These are phyloP conservation scores for Fusarium chuoi DNA, from an alignment of 2,329 filamentous ascomycete genomes.

Conservation along the genomic window DNA sequence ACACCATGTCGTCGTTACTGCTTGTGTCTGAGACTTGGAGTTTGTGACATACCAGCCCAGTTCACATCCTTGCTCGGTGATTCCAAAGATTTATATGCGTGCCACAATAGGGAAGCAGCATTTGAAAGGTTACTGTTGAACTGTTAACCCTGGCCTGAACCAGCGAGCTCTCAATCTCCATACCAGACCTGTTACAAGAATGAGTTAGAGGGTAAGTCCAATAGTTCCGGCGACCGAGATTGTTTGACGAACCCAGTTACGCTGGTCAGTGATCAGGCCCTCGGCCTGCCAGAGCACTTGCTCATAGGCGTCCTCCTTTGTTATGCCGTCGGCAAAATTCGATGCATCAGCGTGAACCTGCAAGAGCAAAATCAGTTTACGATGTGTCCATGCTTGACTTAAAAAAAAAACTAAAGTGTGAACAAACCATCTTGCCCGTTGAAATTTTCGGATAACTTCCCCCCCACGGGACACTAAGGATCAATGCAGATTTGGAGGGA, in stretches of 20 bases:
- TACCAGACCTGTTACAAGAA: slow-evolving; percentile 42
- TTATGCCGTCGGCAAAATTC: slow-evolving; percentile 73
- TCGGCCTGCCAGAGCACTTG: slow-evolving; percentile 78
- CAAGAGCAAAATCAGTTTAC: slow-evolving; percentile 3
- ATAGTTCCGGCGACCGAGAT: not conserved
- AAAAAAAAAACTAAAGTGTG: not conserved
- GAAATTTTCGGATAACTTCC: not conserved
- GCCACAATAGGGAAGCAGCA: slow-evolving; percentile 79
- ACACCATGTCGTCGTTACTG: slow-evolving; percentile 11
- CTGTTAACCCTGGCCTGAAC: slow-evolving; percentile 5
- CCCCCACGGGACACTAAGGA: too few species aligned
- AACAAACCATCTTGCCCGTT: slow-evolving; percentile 29
- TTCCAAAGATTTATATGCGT: slow-evolving; percentile 79
- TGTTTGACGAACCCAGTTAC: slow-evolving; percentile 75
- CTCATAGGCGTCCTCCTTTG: slow-evolving; percentile 77
- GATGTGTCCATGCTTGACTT: not conserved
- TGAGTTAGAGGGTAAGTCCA: slow-evolving; percentile 25
- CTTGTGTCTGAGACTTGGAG: not conserved
- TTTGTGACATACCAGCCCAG: slow-evolving; percentile 70
- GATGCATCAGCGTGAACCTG: slow-evolving; percentile 84
- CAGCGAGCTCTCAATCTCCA: not conserved
- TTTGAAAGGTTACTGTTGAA: slow-evolving; percentile 78
- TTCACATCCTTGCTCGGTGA: slow-evolving; percentile 75
- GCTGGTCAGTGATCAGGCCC: slow-evolving; percentile 75
- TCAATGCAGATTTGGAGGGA: not conserved